These are phyloP conservation scores for Alternaria brassicicola DNA, from an alignment of 2,329 filamentous ascomycete genomes.

Conservation along the genomic window DNA sequence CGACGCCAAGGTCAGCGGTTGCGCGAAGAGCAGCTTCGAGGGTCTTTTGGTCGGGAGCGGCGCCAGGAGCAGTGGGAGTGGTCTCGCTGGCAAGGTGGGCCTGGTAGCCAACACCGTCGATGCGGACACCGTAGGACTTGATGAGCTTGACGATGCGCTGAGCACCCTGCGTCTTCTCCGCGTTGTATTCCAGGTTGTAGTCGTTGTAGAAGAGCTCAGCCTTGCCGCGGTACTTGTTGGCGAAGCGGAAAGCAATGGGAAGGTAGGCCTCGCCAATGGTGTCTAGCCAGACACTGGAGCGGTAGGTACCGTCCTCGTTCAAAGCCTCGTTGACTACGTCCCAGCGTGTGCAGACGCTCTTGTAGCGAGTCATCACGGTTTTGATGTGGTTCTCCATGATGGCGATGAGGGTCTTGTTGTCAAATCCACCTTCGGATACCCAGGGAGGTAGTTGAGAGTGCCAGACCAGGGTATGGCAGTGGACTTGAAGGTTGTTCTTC, in stretches of 20 bases:
- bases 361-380: conserved; percentile 47
- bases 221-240: conserved; percentile 47
- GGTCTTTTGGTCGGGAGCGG: conserved; percentile 54
- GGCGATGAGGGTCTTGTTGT: conserved; percentile 50
- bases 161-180: conserved; percentile 50
- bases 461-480: conserved; percentile 54
- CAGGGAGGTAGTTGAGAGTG: conserved; percentile 50
- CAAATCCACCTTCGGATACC: conserved; percentile 46
- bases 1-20: conserved; percentile 60
- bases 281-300: conserved; percentile 50
- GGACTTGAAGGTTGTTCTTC: conserved; percentile 42
- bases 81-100: conserved; percentile 61
- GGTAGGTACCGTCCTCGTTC: conserved; percentile 53
- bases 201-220: conserved; percentile 64
- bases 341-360: conserved; percentile 49
- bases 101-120: conserved; percentile 70
- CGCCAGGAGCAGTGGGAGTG: conserved; percentile 51
- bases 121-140: conserved; percentile 52
- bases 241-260: conserved; percentile 53
- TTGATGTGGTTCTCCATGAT: conserved; percentile 53
- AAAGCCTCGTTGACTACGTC: conserved; percentile 49
- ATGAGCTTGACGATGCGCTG: conserved; percentile 48
- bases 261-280: conserved; percentile 55
- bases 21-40: conserved; percentile 57
- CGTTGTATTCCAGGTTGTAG: conserved; percentile 67